Evolutionary conservation across 345 rosid species (phyloP), one percentile per base, ranked within the genome.

Genomic region (Cardamine resedifolia): DNA sequence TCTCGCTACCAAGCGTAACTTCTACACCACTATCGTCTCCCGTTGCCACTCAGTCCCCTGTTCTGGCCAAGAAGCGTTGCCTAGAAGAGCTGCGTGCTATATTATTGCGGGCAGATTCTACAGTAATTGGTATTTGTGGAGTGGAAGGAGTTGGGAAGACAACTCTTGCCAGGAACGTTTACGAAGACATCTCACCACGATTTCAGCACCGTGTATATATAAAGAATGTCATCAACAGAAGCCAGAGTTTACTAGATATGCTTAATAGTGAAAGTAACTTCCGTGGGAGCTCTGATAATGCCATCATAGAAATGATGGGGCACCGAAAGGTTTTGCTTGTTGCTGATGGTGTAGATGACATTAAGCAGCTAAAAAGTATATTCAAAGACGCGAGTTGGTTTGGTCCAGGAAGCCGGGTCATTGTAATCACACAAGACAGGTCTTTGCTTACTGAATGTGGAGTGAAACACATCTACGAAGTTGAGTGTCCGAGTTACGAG

Each of bases 271-370:
- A 23, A 28, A 28, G 36, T 67, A 67, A 10, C 26, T 53, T 53
- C 27, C 38, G 20, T 52, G 50, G 50, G 3, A 52, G 6, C 6
- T 52, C 61, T 8, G 16, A 9, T 55, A 24, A 38, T 2, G 19
- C 7, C 43, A 57, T 45, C 21, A 69, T 43, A 44, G 19, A 7
- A 45, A 20, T 19, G 10, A 41, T 58, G 7, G 0, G 11, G 3
- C 41, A 31, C 44, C 53, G 33, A 12, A 69, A 44, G 2, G 57
- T 69, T 28, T 57, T 57, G 8, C 33, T 44, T 44, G 33, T 69
- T 44, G 21, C 4, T 15, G 65, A 69, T 45, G 65, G 41, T 43
- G 52, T 69, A 2, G 53, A 68, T 3, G 36, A 68, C 9, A 28
- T 41, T 28, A 28, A 23, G 6, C 4, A 58, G 8, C 27, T 58